Base-by-base conservation (phyloP, 306 rosid species). In the Adenanthera pavonina region DNA sequence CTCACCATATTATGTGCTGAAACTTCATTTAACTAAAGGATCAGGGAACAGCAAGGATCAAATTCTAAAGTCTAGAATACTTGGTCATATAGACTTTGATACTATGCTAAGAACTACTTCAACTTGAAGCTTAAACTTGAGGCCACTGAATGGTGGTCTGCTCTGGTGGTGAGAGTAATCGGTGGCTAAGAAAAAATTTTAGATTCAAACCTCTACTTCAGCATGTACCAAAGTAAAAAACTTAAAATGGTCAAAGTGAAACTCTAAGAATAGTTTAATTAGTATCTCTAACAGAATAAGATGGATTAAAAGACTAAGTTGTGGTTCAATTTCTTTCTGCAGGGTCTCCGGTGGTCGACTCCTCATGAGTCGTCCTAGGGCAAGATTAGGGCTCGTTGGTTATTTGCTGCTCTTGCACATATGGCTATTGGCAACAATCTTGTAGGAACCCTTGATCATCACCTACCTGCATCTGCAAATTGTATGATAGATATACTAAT, bases 301-400 rank as follows among this genome's bases (percentile, higher is more conserved):
- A 68, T 69, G 56, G 74, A 25, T 25, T 46, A 6, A 19, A 69
- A 69, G 56, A 44, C 52, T 44, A 70, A 70, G 9, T 57, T 56
- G 74, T 14, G 60, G 10, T 48, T 76, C 48, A 47, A 41, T 81
- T 77, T 84, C 66, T 76, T 30, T 80, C 43, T 88, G 88, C 97
- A 96, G 98, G 98, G 97, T 90, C 64, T 92, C 98, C 16, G 92
- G 99, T 36, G 92, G 99, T 69, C 84, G 99, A 65, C 84, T 89
- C 85, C 87, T 96, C 61, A 96, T 92, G 99, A 91, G 86, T 84
- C 97, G 91, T 75, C 99, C 98, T 49, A 82, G 94, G 79, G 97
- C 98, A 61, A 91, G 99, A 88, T 90, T 96, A 51, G 97, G 98
- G 69, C 69, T 92, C 56, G 84, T 96, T 34, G 92, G 92, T 68